Evolutionary conservation across 2,329 filamentous ascomycete genomes (phyloP), one percentile per base, ranked within the genome.

Genomic region (Talaromyces sp.): DNA sequence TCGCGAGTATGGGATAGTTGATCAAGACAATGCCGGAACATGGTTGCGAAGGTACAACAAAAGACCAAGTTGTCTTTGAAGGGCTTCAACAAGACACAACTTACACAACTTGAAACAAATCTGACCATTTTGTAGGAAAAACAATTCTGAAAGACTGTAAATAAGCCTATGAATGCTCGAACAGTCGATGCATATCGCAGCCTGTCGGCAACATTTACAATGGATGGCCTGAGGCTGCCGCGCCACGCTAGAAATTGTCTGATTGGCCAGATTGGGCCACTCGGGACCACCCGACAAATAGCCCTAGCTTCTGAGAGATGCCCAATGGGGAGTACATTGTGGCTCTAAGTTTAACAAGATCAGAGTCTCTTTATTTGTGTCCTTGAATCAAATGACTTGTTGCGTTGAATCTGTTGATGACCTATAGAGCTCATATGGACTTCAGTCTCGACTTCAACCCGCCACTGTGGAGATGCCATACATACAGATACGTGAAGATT

Each of bases 381-480:
- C 10, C 3, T 9, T 37, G n/a, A n/a, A 35, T 54, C 31, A 35
- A 54, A 35, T 54, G 31, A 35, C 50, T 3, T 33, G 4, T 7
- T 54, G 16, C 10, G 27, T 54, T 35, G n/a, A 54, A 13, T 19
- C 2, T 22, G 50, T 37, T 35, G 31, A 10, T 37, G n/a, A 35
- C 14, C 4, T 54, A 19, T 3, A 56, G 52, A 39, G 33, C 33
- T 22, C 27, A 31, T 33, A 22, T 31, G 31, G 16, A 35, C 13
- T 48, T 4, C 4, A 19, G 43, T 22, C 43, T 45, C 10, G 8
- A 27, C 33, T 14, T 27, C 45, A 41, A 39, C 39, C 47, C 47
- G 47, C 60, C 60, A 62, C 60, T 54, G 60, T 54, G 45, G 60
- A 7, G 45, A 52, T 62, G 2, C 27, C 48, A 33, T 33, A 31